Base-by-base conservation (phyloP, 2,329 filamentous ascomycete species). In the Fusarium ambrosium region DNA sequence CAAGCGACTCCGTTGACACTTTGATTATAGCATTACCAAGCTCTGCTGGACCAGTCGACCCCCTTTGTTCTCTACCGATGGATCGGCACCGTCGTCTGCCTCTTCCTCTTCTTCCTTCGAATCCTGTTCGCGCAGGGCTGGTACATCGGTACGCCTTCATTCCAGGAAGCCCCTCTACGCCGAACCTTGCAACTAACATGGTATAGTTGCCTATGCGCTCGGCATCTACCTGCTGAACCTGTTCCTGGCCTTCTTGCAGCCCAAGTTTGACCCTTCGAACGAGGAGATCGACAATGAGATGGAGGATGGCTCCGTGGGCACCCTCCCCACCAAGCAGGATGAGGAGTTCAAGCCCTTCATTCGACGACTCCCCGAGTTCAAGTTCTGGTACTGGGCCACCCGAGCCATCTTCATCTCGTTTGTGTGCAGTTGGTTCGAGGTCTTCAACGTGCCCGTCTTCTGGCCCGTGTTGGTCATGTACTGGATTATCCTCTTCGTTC, bases 281-380 rank as follows among this genome's bases (percentile, higher is more conserved):
- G 96, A 98, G 82, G 89, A 89, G 59, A 88, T 95, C 82, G 97
- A 99, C 84, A 97, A 95, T 82, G 95, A 97, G 76, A 96, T 98
- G 89, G 97, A 99, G 85, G 96, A 98, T 79, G 97, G 97, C 71
- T 90, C 94, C 18, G 91, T 91, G 32, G 92, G 93, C 64, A 91
- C 91, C 29, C 91, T 99, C 51, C 97, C 97, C 27, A 98, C 95
- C 68, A 98, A 98, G 87, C 92, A 95, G 79, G 96, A 98, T 81
- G 95, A 99, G 81, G 97, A 99, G 87, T 99, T 99, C 88, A 92
- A 95, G 74, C 97, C 97, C 4, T 99, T 99, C 82, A 98, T 99
- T 82, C 92, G 97, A 81, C 91, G 97, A 70, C 91, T 99, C 27
- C 97, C 97, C 66, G 97, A 99, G 86, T 99, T 99, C 90, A 99